phyloP scores from a whole-genome alignment of 352 stramenopile genomes.

The Globisporangium ultimum region DNA sequence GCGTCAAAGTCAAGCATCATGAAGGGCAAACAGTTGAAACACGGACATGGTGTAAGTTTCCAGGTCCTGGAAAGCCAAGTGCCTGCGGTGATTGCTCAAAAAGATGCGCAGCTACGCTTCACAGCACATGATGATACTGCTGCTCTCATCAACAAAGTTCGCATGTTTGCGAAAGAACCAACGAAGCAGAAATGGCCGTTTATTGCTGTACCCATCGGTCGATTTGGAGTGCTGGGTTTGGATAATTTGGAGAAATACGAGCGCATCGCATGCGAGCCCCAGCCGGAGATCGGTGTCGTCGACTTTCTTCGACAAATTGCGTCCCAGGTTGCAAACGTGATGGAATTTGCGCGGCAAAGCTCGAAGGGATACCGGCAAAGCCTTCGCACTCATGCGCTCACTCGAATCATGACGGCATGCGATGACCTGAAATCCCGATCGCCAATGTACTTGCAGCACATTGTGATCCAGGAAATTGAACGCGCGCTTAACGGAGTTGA shows the following conservation, averaged over 20 bases:
- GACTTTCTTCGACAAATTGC: constrained; percentile 62
- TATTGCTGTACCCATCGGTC: constrained; percentile 52
- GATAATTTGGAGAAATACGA: constrained; percentile 62
- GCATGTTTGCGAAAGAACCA: constrained; percentile 33
- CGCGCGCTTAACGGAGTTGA: constrained; percentile 54
- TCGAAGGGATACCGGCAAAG: constrained; percentile 5
- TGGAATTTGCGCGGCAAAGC: constrained; percentile 11
- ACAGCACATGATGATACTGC: not conserved
- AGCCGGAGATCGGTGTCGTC: constrained; percentile 73
- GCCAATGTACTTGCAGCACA: constrained; percentile 37
- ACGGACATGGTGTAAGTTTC: constrained; percentile 60
- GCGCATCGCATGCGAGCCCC: constrained; percentile 25
- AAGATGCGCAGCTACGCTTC: constrained; percentile 2
- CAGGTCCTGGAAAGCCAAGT: constrained; percentile 28
- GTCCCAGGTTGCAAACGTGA: constrained; percentile 9
- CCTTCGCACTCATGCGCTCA: constrained; percentile 33
- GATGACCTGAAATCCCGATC: constrained; percentile 30
- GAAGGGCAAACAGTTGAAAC: constrained; percentile 54
- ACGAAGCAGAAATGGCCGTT: constrained; percentile 50
- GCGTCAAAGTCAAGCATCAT: constrained; percentile 55
- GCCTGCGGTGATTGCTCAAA: constrained; percentile 36
- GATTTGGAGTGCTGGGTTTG: constrained; percentile 47
- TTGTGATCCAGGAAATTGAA: constrained; percentile 51
- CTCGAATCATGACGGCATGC: constrained; percentile 45
- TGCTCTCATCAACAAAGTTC: constrained; percentile 17